Base-by-base conservation (phyloP, 164 flowering plant genomes). In the Piper longum region DNA sequence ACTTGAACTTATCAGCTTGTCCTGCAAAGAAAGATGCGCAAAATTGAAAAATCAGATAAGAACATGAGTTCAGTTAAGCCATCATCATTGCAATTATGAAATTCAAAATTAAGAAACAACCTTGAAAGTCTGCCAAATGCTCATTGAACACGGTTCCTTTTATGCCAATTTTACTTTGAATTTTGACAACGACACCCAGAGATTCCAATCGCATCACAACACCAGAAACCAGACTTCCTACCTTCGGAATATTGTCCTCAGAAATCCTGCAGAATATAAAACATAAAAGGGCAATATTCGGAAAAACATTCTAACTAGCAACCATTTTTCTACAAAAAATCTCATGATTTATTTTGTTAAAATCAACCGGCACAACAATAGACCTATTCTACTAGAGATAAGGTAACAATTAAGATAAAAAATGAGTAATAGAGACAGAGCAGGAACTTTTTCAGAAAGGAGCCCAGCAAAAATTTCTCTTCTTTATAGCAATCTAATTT, bases 81-180 rank as follows among this genome's bases (percentile, higher is more conserved):
- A 56, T 26, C 26, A 2, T 3, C 19, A 17, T 16, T 14, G 42
- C 2, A 60, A 7, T 41, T 40, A 1, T 17, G 42, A 18, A 0
- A 36, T 17, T 11, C 18, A 13, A 64, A 52, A 61, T 6, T 16
- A 61, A 54, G 65, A 7, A 62, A 17, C 54, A 71, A 91, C 97
- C 96, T 61, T 75, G 84, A 68, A 85, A 82, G 74, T 95, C 99
- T 14, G 99, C 84, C 75, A 95, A 75, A 74, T 95, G 99, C 69
- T 91, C 96, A 26, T 63, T 73, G 43, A 70, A 67, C 59, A 95
- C 81, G 67, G 83, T 79, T 36, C 99, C 99, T 82, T 76, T 88
- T 45, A 69, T 66, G 73, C 74, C 71, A 68, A 79, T 73, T 54
- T 76, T 76, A 7, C 63, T 66, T 59, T 77, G 72, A 57, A 87